phyloP scores from a whole-genome alignment of 495 filamentous ascomycete species.

The Penicillium salamii region DNA sequence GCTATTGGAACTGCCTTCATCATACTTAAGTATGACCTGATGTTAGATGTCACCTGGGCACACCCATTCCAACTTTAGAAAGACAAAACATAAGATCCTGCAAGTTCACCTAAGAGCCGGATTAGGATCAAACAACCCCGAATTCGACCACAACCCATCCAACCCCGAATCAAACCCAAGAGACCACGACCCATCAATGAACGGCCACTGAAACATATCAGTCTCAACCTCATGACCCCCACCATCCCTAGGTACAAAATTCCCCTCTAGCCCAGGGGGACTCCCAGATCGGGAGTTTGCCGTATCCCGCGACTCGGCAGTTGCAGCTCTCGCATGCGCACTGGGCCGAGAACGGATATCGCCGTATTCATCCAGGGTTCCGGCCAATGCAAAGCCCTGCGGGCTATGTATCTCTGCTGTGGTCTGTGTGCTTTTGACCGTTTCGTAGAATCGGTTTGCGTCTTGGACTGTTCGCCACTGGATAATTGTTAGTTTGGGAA shows the following conservation, averaged over 20 bases:
- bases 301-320: constrained; percentile 7
- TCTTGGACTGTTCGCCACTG: constrained; percentile 45
- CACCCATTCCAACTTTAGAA: too few species aligned
- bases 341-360: constrained; percentile 39
- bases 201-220: constrained; percentile 47
- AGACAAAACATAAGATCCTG: too few species aligned
- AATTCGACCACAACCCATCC: constrained; percentile 32
- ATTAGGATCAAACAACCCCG: constrained; percentile 25
- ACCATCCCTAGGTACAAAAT: constrained; percentile 7
- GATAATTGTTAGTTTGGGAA: neutral
- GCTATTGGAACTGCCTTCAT: too few species aligned
- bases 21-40: too few species aligned
- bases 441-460: constrained; percentile 42
- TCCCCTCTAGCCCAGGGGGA: constrained; percentile 10
- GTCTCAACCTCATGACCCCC: constrained; percentile 29
- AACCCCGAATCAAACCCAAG: constrained; percentile 38
- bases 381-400: constrained; percentile 33
- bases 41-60: too few species aligned
- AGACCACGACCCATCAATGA: constrained; percentile 43
- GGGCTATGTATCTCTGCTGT: constrained; percentile 25
- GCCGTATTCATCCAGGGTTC: constrained; percentile 43
- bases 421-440: constrained; percentile 29
- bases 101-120: constrained; percentile 11
- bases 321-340: constrained; percentile 9
- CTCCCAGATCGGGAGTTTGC: neutral